Evolutionary conservation across 331 rosid species (phyloP).

Genomic region (Acacia pycnantha): DNA sequence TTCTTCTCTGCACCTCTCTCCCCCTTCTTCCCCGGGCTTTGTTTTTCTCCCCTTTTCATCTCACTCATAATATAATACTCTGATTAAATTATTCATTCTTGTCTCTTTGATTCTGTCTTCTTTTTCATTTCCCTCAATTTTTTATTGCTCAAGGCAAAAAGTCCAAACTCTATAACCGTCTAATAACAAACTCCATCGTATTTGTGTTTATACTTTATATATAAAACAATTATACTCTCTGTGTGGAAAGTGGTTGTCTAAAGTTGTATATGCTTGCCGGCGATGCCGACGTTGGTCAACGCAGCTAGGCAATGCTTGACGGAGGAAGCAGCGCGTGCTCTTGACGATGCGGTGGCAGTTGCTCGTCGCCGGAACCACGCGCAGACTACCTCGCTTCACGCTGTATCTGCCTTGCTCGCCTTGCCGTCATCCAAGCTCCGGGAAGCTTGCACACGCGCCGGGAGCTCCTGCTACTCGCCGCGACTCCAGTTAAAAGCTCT

Average conservation of each 20-base stretch:
- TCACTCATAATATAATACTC: not conserved
- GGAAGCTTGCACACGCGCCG: slow-evolving; percentile 70
- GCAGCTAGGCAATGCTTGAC: slow-evolving; percentile 84
- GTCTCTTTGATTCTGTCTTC: slow-evolving; percentile 9
- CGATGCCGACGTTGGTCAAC: slow-evolving; percentile 95
- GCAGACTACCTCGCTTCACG: slow-evolving; percentile 83
- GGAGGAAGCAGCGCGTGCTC: slow-evolving; percentile 72
- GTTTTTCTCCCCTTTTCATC: not conserved
- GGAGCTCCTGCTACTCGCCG: slow-evolving; percentile 56
- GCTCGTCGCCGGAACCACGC: slow-evolving; percentile 71
- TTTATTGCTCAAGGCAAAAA: not conserved
- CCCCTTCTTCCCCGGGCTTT: slow-evolving; percentile 32
- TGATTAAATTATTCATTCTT: not conserved
- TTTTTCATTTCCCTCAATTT: not conserved
- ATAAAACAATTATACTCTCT: not conserved
- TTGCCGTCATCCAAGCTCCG: slow-evolving; percentile 67
- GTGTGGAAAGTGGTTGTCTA: not conserved
- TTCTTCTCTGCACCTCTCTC: not conserved
- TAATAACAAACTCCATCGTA: not conserved
- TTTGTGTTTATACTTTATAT: not conserved
- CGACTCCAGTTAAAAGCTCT: slow-evolving; percentile 73
- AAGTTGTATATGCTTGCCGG: slow-evolving; percentile 57
- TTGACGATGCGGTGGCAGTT: slow-evolving; percentile 68
- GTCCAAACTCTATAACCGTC: not conserved
- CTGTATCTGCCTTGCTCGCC: slow-evolving; percentile 66